Base-by-base conservation (phyloP, 1,139 yeast genomes). In the Pichia sp. region DNA sequence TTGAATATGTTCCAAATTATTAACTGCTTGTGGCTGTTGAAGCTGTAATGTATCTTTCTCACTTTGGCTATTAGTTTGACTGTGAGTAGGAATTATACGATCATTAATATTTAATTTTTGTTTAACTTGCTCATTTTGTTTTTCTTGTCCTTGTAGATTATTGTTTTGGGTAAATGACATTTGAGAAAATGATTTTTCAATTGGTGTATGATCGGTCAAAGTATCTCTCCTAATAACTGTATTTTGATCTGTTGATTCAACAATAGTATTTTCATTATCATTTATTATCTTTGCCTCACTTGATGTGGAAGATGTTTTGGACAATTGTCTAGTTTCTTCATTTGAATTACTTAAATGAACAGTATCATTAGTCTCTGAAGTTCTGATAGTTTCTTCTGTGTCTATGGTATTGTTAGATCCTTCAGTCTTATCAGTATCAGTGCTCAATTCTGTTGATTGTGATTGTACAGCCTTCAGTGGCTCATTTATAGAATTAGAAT, bases 251-350 rank as follows among this genome's bases (percentile, higher is more conserved):
- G n/a, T n/a, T n/a, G n/a, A n/a, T n/a, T n/a, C n/a, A n/a, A n/a
- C n/a, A n/a, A n/a, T n/a, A n/a, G n/a, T n/a, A n/a, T n/a, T n/a
- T n/a, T n/a, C n/a, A n/a, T n/a, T n/a, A n/a, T 7, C 27, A 12
- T 12, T 31, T 33, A 30, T 23, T 20, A 8, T 20, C 24, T n/a
- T 20, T 25, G 7, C 39, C 7, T 16, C 11, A 23, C 35, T 23
- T 32, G 26, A n/a, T 4, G 6, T 10, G 11, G 45, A 41, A 25
- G 47, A 44, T 11, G 39, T 28, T n/a, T 38, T 24, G 4, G 48
- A 41, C 20, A 45, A 20, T 12, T 45, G 41, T 11, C 37, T 27
- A 11, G 48, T 45, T 25, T 45, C 38, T 37, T 45, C 48, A 20
- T 32, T 33, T 16, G 41, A 25, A 20, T 4, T 23, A 7, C 6